Percentiles rank a stretch among this genome's conserved stretches.
These are phyloP conservation scores for Arabis alpina DNA, from an alignment of 345 rosid species.

Conservation along the genomic window DNA sequence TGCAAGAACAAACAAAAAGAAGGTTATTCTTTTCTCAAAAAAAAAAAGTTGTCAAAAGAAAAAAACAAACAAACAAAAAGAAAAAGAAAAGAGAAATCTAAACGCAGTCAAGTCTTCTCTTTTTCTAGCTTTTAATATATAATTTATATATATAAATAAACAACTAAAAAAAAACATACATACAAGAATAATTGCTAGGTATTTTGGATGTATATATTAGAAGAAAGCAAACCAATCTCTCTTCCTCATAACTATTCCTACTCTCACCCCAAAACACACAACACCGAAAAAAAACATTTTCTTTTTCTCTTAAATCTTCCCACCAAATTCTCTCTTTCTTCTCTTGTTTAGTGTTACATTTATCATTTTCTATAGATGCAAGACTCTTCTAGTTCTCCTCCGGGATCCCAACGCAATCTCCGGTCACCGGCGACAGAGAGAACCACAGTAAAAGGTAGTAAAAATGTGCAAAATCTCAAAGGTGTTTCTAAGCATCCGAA, in stretches of 20 bases:
- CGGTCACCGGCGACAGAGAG: slow-evolving; percentile 33
- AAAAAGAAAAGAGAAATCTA: not conserved
- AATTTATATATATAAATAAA: slow-evolving; percentile 1
- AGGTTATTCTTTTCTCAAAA: too few species aligned
- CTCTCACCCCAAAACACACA: slow-evolving; percentile 25
- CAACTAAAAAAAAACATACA: slow-evolving; percentile 17
- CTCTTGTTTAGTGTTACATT: not conserved
- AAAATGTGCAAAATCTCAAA: slow-evolving; percentile 9
- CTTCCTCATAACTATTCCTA: slow-evolving; percentile 28
- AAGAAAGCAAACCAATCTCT: slow-evolving; percentile 32
- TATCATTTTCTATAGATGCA: slow-evolving; percentile 28
- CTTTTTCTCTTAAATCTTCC: not conserved
- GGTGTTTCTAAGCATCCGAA: slow-evolving; percentile 49
- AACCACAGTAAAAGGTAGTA: slow-evolving; percentile 7
- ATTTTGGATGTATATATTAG: slow-evolving; percentile 39
- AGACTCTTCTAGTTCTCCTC: slow-evolving; percentile 12
- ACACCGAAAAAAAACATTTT: not conserved
- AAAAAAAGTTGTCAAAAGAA: too few species aligned
- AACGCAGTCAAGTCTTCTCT: slow-evolving; percentile 34
- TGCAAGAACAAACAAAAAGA: slow-evolving; percentile 16
- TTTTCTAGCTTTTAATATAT: slow-evolving; percentile 15
- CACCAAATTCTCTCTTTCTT: not conserved
- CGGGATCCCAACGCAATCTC: slow-evolving; percentile 17
- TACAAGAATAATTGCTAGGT: slow-evolving; percentile 27
- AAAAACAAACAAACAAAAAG: slow-evolving; percentile 2